Conservation (phyloP, 768 basidiomycete genomes). For the Lentinula lateritia region DNA sequence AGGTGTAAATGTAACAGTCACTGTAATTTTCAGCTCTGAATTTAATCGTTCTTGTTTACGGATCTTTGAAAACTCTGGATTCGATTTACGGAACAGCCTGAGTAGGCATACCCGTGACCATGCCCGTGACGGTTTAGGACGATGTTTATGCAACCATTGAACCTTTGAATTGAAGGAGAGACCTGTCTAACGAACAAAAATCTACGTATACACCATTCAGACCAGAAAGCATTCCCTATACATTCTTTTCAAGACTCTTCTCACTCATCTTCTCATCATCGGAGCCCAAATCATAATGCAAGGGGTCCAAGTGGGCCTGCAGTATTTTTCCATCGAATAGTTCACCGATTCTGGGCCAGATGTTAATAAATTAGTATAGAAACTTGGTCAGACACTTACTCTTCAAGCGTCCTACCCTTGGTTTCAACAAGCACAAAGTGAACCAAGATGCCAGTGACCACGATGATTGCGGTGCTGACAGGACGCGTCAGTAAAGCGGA, state of each 20-base stretch:
- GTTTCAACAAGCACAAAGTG: constrained; percentile 6
- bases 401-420: constrained; percentile 6
- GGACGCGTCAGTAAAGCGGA: not conserved
- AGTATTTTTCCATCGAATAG: constrained; percentile 2
- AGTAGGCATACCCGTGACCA: too few species aligned
- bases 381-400: not conserved
- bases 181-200: not conserved
- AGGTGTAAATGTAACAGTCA: not conserved
- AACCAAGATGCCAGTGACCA: not conserved
- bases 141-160: not conserved
- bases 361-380: too few species aligned
- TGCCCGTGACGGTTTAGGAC: too few species aligned
- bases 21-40: too few species aligned
- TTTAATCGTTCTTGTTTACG: too few species aligned
- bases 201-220: not conserved
- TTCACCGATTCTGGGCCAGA: not conserved
- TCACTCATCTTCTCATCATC: not conserved
- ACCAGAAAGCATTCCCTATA: not conserved
- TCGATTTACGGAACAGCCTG: too few species aligned
- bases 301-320: not conserved
- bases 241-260: not conserved
- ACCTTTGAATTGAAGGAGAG: not conserved
- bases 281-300: not conserved
- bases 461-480: constrained; percentile 2
- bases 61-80: too few species aligned